These are phyloP conservation scores for Cystobasidium ongulense DNA, from an alignment of 768 basidiomycete genomes.

Conservation along the genomic window DNA sequence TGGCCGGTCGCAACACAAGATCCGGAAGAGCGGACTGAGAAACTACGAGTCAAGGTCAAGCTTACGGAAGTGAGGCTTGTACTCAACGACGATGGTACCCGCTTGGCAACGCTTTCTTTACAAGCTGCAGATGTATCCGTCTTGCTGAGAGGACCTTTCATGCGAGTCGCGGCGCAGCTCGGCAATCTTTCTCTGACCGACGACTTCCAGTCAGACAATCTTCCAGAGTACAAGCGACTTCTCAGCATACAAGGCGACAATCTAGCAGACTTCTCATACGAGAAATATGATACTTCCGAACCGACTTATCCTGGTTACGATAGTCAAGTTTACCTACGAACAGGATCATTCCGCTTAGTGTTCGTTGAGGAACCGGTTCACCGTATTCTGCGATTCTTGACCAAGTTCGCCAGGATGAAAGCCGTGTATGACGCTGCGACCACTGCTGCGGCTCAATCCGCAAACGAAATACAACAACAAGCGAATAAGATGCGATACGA, in stretches of 20 bases:
- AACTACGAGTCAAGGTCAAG: constrained; percentile 72
- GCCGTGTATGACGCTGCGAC: constrained; percentile 89
- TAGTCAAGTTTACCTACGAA: constrained; percentile 67
- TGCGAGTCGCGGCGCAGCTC: constrained; percentile 70
- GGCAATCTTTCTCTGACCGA: constrained; percentile 77
- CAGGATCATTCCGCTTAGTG: constrained; percentile 82
- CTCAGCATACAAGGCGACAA: constrained; percentile 89
- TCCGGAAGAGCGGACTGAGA: constrained; percentile 46
- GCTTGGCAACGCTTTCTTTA: constrained; percentile 74
- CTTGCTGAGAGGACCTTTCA: constrained; percentile 60
- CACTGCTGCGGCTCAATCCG: constrained; percentile 80
- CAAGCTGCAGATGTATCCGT: constrained; percentile 82
- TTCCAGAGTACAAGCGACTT: constrained; percentile 69
- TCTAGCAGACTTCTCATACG: constrained; percentile 86
- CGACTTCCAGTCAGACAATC: constrained; percentile 50
- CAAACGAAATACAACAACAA: constrained; percentile 67
- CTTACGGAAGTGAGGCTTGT: constrained; percentile 56
- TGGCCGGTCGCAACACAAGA: background rate
- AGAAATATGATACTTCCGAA: constrained; percentile 58
- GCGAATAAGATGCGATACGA: constrained; percentile 73
- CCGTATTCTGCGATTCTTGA: constrained; percentile 70
- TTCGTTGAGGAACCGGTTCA: constrained; percentile 87
- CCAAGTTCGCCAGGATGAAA: constrained; percentile 81
- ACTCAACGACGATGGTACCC: constrained; percentile 61
- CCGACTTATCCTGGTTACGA: constrained; percentile 69